Evolutionary conservation across 345 rosid genomes (phyloP).

Genomic region (Lagerstroemia speciosa): DNA sequence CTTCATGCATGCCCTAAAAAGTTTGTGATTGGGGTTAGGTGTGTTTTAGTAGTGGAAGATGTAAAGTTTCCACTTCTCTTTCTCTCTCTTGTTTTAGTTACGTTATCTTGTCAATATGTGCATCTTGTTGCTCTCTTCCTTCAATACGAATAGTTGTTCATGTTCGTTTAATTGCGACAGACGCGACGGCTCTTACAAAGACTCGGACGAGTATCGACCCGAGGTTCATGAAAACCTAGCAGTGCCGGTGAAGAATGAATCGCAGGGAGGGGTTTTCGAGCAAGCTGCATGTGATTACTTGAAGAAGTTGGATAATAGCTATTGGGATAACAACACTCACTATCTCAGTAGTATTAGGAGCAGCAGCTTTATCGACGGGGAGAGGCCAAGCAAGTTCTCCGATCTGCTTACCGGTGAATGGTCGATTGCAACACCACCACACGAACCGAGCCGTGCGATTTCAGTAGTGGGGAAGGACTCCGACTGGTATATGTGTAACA

Average conservation of each 20-base stretch:
- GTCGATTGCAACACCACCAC: conserved; percentile 7
- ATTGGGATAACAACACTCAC: not conserved
- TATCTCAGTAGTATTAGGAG: not conserved
- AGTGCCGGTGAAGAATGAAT: not conserved
- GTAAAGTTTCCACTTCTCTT: not conserved
- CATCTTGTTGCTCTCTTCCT: not conserved
- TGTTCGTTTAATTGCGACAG: not conserved
- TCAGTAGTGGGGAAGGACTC: not conserved
- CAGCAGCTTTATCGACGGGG: not conserved
- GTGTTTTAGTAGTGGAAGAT: not conserved
- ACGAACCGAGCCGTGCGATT: not conserved
- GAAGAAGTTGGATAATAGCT: conserved; percentile 1
- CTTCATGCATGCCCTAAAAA: not conserved
- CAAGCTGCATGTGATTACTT: conserved; percentile 6
- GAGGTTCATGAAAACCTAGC: not conserved
- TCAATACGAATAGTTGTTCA: not conserved
- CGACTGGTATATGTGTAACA: not conserved
- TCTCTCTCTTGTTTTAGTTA: not conserved
- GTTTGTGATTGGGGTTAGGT: conserved; percentile 3
- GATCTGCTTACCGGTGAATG: not conserved
- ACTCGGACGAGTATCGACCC: not conserved
- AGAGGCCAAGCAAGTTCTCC: not conserved
- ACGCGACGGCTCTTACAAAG: not conserved
- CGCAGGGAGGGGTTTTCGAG: not conserved
- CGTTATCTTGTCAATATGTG: not conserved